Conservation (phyloP, 192 early-diverging fungal genomes). For the Linnemannia hyalina region DNA sequence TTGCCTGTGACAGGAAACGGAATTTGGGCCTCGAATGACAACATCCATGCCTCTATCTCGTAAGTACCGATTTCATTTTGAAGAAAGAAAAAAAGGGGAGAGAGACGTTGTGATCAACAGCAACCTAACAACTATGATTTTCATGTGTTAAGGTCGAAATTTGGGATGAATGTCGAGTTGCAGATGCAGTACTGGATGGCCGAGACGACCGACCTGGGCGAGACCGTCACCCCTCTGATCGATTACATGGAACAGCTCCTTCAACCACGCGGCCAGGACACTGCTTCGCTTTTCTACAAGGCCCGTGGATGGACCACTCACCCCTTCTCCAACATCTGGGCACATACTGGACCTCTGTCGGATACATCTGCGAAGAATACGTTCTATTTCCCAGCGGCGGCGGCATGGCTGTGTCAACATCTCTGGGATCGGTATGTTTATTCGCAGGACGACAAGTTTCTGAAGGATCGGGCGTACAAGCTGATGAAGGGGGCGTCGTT, state of each 20-base stretch:
- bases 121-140: neutral
- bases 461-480: slow-evolving; percentile 23
- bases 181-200: slow-evolving; percentile 29
- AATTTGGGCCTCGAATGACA: neutral
- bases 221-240: slow-evolving; percentile 32
- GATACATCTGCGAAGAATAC: slow-evolving; percentile 6
- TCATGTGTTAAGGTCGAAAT: slow-evolving; percentile 7
- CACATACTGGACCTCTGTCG: slow-evolving; percentile 22
- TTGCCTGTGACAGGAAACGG: slow-evolving; percentile 17
- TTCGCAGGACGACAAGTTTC: slow-evolving; percentile 14
- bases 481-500: slow-evolving; percentile 23
- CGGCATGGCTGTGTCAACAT: slow-evolving; percentile 37
- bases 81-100: neutral
- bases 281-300: slow-evolving; percentile 10
- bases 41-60: slow-evolving; percentile 5
- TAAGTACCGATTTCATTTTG: neutral
- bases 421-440: slow-evolving; percentile 25
- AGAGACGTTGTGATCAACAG: neutral
- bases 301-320: slow-evolving; percentile 36
- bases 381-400: slow-evolving; percentile 30
- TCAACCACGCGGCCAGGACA: slow-evolving; percentile 22
- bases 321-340: slow-evolving; percentile 33
- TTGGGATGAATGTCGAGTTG: slow-evolving; percentile 1
- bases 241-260: slow-evolving; percentile 34
- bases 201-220: slow-evolving; percentile 19